Conservation (phyloP, 2,329 filamentous ascomycete genomes). For the Trichoderma polysporum region DNA sequence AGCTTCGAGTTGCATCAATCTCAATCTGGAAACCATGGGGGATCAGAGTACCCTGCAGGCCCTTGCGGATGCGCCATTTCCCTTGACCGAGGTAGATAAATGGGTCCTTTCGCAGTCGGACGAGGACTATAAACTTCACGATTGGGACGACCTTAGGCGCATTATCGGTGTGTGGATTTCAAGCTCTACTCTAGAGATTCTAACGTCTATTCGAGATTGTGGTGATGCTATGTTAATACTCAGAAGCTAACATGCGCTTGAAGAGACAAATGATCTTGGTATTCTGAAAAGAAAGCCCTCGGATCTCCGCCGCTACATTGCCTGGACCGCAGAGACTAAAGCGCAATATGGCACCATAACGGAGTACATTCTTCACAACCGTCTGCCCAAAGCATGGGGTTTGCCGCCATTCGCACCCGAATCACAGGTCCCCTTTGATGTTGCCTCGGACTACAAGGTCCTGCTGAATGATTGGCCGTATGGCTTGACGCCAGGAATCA, state of each 20-base stretch:
- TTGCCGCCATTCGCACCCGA: conserved; percentile 53
- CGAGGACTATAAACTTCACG: conserved; percentile 66
- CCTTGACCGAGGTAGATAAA: conserved; percentile 58
- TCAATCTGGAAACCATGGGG: conserved; percentile 38
- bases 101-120: conserved; percentile 64
- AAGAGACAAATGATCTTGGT: conserved; percentile 63
- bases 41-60: conserved; percentile 30
- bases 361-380: conserved; percentile 71
- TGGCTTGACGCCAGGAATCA: conserved; percentile 62
- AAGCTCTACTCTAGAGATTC: not conserved
- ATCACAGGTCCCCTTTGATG: conserved; percentile 52
- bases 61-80: conserved; percentile 51
- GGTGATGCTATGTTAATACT: not conserved
- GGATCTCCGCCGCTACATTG: conserved; percentile 75
- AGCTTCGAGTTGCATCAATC: not conserved
- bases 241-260: not conserved
- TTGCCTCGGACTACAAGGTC: conserved; percentile 63
- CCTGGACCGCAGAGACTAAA: conserved; percentile 70
- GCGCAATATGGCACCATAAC: conserved; percentile 76
- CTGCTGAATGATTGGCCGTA: conserved; percentile 95
- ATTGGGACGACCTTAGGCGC: conserved; percentile 70
- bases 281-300: conserved; percentile 77
- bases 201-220: not conserved
- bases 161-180: conserved; percentile 57
- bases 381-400: conserved; percentile 68